Percentiles rank a stretch among this genome's conserved stretches.
Conservation (phyloP, 2,329 filamentous ascomycete species). For the Beauveria sp. region DNA sequence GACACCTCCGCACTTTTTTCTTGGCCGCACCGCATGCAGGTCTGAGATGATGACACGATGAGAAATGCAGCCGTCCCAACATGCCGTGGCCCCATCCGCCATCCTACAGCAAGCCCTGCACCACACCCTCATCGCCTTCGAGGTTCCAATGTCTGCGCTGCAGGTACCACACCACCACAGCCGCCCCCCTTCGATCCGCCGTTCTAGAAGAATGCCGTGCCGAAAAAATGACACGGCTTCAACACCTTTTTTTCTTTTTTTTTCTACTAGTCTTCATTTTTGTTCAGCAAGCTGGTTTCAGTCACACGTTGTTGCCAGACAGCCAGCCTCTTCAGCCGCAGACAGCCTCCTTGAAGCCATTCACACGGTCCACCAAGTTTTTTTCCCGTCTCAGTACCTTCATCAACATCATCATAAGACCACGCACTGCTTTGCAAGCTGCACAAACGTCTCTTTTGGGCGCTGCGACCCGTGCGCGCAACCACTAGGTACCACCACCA, state of each 20-base stretch:
- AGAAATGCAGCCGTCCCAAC: background rate
- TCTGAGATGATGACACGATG: background rate
- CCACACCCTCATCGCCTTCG: background rate
- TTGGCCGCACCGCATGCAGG: background rate
- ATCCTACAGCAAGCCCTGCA: background rate
- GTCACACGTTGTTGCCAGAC: background rate
- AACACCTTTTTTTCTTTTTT: background rate
- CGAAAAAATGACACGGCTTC: background rate
- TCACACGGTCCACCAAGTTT: too few relatives aligned
- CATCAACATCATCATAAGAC: background rate
- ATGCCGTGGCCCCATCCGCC: background rate
- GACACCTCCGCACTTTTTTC: background rate
- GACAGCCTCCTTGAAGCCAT: too few relatives aligned
- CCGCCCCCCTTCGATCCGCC: background rate
- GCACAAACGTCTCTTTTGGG: background rate
- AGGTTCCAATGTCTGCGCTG: background rate
- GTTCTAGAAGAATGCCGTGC: conserved; percentile 1
- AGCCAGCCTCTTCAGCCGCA: background rate
- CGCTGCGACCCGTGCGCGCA: background rate
- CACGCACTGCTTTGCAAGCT: background rate
- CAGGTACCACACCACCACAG: conserved; percentile 6
- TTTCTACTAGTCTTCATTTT: too few relatives aligned
- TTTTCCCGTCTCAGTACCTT: background rate
- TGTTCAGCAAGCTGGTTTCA: background rate
- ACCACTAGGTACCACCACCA: background rate